Conservation (phyloP, 176 grass and related monocot genomes). For the Aegilops umbellulata region DNA sequence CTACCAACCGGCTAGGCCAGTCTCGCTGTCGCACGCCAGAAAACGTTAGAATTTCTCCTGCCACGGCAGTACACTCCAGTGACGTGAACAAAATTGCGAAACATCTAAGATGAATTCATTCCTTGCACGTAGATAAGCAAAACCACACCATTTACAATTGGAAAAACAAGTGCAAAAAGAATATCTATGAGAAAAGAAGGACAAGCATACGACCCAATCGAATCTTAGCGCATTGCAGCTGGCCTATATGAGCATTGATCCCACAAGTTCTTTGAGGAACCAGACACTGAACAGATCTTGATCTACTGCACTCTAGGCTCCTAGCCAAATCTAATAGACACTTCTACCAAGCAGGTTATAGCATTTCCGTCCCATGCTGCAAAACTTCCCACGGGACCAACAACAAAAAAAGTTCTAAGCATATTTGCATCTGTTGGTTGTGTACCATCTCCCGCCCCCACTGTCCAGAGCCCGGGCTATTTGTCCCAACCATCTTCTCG, state of each 20-base stretch:
- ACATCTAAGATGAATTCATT: too few relatives aligned
- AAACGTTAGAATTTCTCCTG: too few relatives aligned
- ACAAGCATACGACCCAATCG: neutral
- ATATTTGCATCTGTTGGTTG: neutral
- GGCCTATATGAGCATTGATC: neutral
- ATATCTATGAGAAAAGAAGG: neutral
- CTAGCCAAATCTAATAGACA: neutral
- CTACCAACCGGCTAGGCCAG: too few relatives aligned
- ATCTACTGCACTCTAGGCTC: conserved; percentile 18
- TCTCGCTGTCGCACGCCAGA: too few relatives aligned
- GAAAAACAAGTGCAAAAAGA: neutral
- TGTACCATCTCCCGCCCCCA: neutral
- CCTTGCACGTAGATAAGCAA: neutral
- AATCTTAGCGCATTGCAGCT: neutral
- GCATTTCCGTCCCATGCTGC: conserved; percentile 23
- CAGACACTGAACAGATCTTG: neutral
- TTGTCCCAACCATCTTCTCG: conserved; percentile 78
- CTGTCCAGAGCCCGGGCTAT: conserved; percentile 32
- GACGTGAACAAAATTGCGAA: too few relatives aligned
- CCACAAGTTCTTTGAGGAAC: neutral
- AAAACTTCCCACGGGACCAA: conserved; percentile 23
- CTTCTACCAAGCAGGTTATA: neutral
- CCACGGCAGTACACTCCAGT: too few relatives aligned
- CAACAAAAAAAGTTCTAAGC: conserved; percentile 7
- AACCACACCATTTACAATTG: neutral